Conservation (phyloP, 176 grass and related monocot species). For the Chrysopogon serrulatus region DNA sequence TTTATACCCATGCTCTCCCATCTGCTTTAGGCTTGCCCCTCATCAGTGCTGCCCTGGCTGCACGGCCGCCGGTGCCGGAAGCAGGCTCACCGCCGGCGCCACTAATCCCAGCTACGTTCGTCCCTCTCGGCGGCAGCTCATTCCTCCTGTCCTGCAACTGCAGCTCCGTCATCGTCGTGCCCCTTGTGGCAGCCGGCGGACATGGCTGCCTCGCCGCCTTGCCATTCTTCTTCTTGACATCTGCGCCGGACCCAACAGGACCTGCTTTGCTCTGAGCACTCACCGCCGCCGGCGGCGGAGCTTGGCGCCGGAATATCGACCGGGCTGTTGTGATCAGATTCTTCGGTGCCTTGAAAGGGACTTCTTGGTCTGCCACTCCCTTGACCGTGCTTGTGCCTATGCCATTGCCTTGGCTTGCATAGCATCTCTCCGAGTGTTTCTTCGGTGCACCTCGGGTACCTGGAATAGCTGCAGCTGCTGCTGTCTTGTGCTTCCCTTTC, state of each 20-base stretch:
- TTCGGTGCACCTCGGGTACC: neutral
- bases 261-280: neutral
- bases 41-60: neutral
- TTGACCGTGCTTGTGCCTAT: neutral
- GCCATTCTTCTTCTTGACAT: neutral
- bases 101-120: neutral
- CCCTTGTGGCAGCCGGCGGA: neutral
- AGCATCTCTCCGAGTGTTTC: conserved; percentile 26
- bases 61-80: neutral
- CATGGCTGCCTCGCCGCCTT: neutral
- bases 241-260: neutral
- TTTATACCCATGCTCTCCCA: neutral
- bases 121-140: neutral
- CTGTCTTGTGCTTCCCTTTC: neutral
- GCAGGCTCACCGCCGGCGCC: neutral
- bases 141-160: neutral
- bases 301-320: neutral
- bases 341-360: conserved; percentile 13
- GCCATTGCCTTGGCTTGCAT: conserved; percentile 6
- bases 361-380: neutral
- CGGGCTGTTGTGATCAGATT: conserved; percentile 26
- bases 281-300: too few species aligned
- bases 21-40: conserved; percentile 14
- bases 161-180: neutral
- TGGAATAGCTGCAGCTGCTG: neutral